Conservation (phyloP, 352 stramenopile species). For the Blastocystis sp. region DNA sequence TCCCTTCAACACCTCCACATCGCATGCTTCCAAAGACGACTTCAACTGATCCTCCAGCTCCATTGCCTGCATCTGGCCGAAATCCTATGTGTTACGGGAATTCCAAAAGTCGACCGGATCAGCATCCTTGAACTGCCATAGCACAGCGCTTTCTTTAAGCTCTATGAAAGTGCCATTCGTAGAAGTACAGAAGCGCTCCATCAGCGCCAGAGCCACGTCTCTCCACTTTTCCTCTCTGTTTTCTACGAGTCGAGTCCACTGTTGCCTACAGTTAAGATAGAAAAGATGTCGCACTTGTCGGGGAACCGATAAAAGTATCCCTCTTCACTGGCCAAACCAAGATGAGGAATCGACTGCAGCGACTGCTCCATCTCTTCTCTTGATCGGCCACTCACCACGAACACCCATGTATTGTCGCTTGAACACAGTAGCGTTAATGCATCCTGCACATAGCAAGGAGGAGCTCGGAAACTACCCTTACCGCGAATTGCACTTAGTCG, state of each 20-base stretch:
- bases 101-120: slow-evolving; percentile 71
- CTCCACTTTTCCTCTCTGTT: slow-evolving; percentile 89
- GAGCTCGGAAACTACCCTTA: slow-evolving; percentile 61
- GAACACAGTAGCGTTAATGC: neutral
- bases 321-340: slow-evolving; percentile 93
- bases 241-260: slow-evolving; percentile 65
- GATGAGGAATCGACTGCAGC: slow-evolving; percentile 82
- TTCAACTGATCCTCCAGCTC: slow-evolving; percentile 93
- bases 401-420: slow-evolving; percentile 83
- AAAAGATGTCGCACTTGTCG: slow-evolving; percentile 62
- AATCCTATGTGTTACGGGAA: slow-evolving; percentile 70
- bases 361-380: slow-evolving; percentile 83
- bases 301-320: slow-evolving; percentile 95
- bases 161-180: slow-evolving; percentile 99
- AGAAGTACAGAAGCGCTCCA: slow-evolving; percentile 95
- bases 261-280: neutral
- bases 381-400: slow-evolving; percentile 93
- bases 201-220: slow-evolving; percentile 88
- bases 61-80: slow-evolving; percentile 93
- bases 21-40: slow-evolving; percentile 85
- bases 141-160: slow-evolving; percentile 91
- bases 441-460: neutral
- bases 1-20: slow-evolving; percentile 84
- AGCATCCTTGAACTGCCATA: slow-evolving; percentile 97
- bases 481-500: slow-evolving; percentile 63